Base-by-base conservation (phyloP, 768 basidiomycete species). In the Mycena sanguinolenta region DNA sequence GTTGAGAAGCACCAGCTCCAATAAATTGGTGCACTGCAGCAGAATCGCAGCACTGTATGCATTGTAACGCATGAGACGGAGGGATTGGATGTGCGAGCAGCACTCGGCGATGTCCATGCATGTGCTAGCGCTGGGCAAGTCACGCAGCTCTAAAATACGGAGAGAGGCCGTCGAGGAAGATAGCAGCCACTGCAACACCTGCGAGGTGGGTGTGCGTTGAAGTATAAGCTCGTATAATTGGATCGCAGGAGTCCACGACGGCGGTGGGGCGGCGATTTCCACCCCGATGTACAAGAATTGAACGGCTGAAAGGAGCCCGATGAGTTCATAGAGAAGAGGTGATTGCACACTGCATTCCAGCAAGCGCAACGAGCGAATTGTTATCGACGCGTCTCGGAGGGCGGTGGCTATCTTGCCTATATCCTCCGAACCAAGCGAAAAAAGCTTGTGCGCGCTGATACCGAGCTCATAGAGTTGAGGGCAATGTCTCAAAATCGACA, bases 161-260 rank as follows among this genome's bases (percentile, higher is more conserved):
- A 87, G 79, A 49, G 78, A 78, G 0, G 71, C 61, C 10, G 23
- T n/a, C 9, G 84, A 84, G 13, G 77, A 69, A 3, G 79, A 76
- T 8, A 87, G 77, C 6, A 87, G 73, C 85, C 84, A 87, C 23
- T 61, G 44, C 6, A 85, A 69, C n/a, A 82, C 77, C 0, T 71
- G 42, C 10, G 69, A 39, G 1, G 74, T 71, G 0, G 79, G 81
- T 4, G 77, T 80, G 16, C 84, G 81, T 54, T 78, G 68, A 34
- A 86, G 76, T 0, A 74, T 77, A 42, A 87, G 80, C 67, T 87
- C 84, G 70, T 86, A 85, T 27, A 87, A 71, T 5, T 72, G 49
- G 9, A 77, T 75, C 0, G 66, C 65, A 10, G 75, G 70, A 10
- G 73, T 67, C 49, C 72, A 70, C 13, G 61, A 46, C 1, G 76